Base-by-base conservation (phyloP, 2,329 filamentous ascomycete genomes). In the Neodidymelliopsis sp. region DNA sequence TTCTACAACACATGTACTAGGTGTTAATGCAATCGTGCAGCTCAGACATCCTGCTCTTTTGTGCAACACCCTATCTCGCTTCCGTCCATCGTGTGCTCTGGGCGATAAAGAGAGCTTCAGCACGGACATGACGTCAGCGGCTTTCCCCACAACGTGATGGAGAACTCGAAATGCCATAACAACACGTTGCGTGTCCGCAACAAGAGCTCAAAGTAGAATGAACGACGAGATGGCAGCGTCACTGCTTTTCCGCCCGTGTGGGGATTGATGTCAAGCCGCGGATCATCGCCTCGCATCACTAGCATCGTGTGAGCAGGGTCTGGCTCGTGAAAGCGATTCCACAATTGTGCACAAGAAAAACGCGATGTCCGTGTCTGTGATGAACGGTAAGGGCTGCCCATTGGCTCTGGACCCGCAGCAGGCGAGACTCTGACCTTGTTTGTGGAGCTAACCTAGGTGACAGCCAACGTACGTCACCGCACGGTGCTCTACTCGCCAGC, bases 401-500 rank as follows among this genome's bases (percentile, higher is more conserved):
- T 66, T 66, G 62, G 63, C 53, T 57, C 44, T 40, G 28, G 40
- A 22, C 44, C 41, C 30, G 38, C 57, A 56, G 54, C 54, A 46
- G 48, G 31, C 27, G 37, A 48, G 22, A 38, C 46, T 38, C 24
- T 22, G 46, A 47, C 44, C 57, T 54, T 59, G 59, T 53, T 62
- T 59, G 52, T 38, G 34, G 33, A 30, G 39, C 45, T 52, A 48
- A 35, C 46, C n/a, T 27, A 39, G 16, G 48, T 52, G 48, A 52
- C 48, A 52, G 42, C 31, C 23, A 35, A 46, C 28, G 48, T 67
- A 71, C 68, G 66, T 70, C 65, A 67, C 63, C 42, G 10, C 55
- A 53, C 50, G 49, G 33, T 52, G 23, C 33, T 39, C 35, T 51
- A 31, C 35, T 44, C 49, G 34, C 43, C 46, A 50, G 46, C 54